Percentiles rank a stretch among this genome's conserved stretches.
These are phyloP conservation scores for Penicillium capsulatum DNA, from an alignment of 2,329 filamentous ascomycete species.

Conservation along the genomic window DNA sequence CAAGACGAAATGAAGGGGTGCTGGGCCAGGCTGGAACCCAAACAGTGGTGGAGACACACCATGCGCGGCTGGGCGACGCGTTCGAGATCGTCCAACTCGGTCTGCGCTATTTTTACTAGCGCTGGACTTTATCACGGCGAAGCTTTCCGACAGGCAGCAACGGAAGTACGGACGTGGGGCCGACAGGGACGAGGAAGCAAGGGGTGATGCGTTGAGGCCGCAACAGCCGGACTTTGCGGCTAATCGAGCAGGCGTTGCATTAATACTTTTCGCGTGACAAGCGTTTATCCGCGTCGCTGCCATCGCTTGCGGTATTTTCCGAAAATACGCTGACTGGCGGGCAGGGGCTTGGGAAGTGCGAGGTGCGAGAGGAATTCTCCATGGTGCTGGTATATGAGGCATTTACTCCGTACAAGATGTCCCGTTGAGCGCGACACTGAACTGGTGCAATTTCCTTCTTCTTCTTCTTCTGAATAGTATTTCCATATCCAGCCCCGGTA, in stretches of 20 bases:
- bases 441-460: slow-evolving; percentile 64
- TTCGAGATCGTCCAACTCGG: slow-evolving; percentile 56
- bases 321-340: slow-evolving; percentile 26
- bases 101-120: slow-evolving; percentile 57
- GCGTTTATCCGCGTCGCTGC: slow-evolving; percentile 48
- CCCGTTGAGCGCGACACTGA: slow-evolving; percentile 56
- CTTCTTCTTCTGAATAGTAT: slow-evolving; percentile 72
- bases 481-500: slow-evolving; percentile 67
- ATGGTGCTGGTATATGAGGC: slow-evolving; percentile 60
- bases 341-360: slow-evolving; percentile 12
- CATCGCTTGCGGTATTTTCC: slow-evolving; percentile 26
- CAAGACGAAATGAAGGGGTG: slow-evolving; percentile 4
- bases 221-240: slow-evolving; percentile 55
- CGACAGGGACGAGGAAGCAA: slow-evolving; percentile 47
- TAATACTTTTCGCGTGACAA: slow-evolving; percentile 52
- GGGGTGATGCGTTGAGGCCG: slow-evolving; percentile 48
- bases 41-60: slow-evolving; percentile 27
- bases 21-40: slow-evolving; percentile 18
- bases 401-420: slow-evolving; percentile 58
- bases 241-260: slow-evolving; percentile 50
- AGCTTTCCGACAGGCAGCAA: slow-evolving; percentile 28
- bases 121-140: slow-evolving; percentile 43
- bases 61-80: slow-evolving; percentile 55
- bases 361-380: slow-evolving; percentile 57
- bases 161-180: slow-evolving; percentile 38